Evolutionary conservation across 2,329 filamentous ascomycete species (phyloP).

Genomic region (Cercospora citrullina): DNA sequence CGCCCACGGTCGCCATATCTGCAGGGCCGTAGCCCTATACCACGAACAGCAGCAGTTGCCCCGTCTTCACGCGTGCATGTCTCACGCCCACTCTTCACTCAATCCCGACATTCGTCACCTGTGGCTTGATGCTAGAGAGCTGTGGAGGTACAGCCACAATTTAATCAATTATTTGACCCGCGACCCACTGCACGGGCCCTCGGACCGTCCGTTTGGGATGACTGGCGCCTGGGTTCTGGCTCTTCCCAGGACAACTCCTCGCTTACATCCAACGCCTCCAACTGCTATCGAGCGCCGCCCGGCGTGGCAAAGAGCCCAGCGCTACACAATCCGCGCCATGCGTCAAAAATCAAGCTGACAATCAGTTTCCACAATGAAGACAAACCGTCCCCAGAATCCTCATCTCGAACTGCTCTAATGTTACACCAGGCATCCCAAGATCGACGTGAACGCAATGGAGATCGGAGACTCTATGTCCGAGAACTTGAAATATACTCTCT

Average conservation of each 20-base stretch:
- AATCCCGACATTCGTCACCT: not conserved
- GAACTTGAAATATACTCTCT: not conserved
- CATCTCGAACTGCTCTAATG: not conserved
- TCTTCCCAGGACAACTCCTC: not conserved
- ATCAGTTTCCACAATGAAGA: not conserved
- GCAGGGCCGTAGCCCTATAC: not conserved
- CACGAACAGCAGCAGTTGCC: not conserved
- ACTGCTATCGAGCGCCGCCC: constrained; percentile 7
- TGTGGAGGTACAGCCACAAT: constrained; percentile 1
- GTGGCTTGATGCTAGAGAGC: not conserved
- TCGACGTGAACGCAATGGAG: not conserved
- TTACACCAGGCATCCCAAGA: not conserved
- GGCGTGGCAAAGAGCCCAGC: constrained; percentile 4
- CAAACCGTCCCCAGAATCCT: not conserved
- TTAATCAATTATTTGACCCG: not conserved
- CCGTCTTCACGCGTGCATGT: not conserved
- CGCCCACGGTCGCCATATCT: not conserved
- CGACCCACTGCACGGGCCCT: not conserved
- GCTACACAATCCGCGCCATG: not conserved
- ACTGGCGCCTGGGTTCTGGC: not conserved
- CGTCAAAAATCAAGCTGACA: not conserved
- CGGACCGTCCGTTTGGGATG: not conserved
- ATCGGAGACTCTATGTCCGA: not conserved
- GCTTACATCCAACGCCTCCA: not conserved
- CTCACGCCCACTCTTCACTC: not conserved